These are phyloP conservation scores for Cryptomeria japonica DNA, from an alignment of 75 land plant genomes.

Conservation along the genomic window DNA sequence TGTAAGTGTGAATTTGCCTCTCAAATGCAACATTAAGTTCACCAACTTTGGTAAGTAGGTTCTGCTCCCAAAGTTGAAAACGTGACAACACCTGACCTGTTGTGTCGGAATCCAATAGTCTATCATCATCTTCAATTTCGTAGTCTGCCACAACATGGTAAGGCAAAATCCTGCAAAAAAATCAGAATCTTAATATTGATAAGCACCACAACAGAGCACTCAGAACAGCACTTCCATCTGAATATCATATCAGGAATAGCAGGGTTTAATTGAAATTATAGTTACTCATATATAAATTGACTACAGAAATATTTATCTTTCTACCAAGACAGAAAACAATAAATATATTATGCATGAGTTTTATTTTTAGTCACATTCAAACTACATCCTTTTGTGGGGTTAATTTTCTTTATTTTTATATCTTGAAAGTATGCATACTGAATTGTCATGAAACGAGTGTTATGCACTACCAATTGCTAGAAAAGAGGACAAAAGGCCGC, in stretches of 20 bases:
- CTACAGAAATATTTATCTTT: neutral
- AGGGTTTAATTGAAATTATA: neutral
- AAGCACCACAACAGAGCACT: neutral
- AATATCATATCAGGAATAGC: neutral
- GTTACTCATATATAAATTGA: neutral
- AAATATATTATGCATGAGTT: neutral
- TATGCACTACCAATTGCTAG: neutral
- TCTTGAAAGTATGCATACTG: neutral
- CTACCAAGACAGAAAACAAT: neutral
- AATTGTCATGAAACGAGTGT: neutral
- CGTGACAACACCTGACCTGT: slow-evolving; percentile 75
- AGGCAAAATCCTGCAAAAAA: slow-evolving; percentile 72
- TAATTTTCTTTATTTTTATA: no score
- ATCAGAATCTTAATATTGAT: neutral
- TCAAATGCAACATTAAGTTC: slow-evolving; percentile 77
- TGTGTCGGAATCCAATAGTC: slow-evolving; percentile 68
- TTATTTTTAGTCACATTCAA: neutral
- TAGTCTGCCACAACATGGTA: slow-evolving; percentile 98
- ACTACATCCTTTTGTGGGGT: neutral
- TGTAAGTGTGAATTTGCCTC: slow-evolving; percentile 86
- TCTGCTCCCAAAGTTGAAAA: slow-evolving; percentile 93
- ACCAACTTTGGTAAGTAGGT: slow-evolving; percentile 64
- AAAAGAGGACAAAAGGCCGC: neutral
- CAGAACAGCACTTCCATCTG: neutral
- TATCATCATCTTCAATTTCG: slow-evolving; percentile 94